phyloP scores from a whole-genome alignment of 108 stramenopile genomes.

The Conticribra weissflogii region DNA sequence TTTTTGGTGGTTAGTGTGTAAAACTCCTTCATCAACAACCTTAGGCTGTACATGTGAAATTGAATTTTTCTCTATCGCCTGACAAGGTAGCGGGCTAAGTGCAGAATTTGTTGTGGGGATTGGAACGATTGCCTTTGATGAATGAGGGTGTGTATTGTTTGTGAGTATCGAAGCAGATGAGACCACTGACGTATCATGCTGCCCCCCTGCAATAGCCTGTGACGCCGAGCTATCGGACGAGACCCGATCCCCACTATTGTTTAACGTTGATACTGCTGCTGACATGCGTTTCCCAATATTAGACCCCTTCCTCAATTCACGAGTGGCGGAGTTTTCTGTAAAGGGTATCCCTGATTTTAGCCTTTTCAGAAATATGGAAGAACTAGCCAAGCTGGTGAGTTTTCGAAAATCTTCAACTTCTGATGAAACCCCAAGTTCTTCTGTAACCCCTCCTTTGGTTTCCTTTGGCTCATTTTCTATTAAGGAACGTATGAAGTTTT shows the following conservation, averaged over 20 bases:
- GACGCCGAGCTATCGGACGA: constrained; percentile 22
- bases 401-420: constrained; percentile 23
- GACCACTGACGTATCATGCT: neutral
- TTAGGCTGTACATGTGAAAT: too few relatives aligned
- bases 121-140: too few relatives aligned
- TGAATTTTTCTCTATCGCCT: too few relatives aligned
- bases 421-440: neutral
- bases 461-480: neutral
- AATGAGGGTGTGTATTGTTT: neutral
- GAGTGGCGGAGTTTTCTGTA: constrained; percentile 6
- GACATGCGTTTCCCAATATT: constrained; percentile 77
- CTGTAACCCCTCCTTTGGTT: neutral
- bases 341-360: constrained; percentile 7
- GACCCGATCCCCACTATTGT: constrained; percentile 20
- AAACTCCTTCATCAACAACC: too few relatives aligned
- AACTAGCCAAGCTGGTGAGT: constrained; percentile 7
- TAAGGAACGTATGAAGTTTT: constrained; percentile 10
- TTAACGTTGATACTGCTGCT: constrained; percentile 64
- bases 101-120: neutral
- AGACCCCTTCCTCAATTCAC: constrained; percentile 58
- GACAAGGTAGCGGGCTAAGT: too few relatives aligned
- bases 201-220: neutral
- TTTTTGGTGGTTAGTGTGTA: too few relatives aligned
- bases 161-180: neutral
- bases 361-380: constrained; percentile 5